phyloP scores from a whole-genome alignment of 83 land plant species.

The Picea abies region DNA sequence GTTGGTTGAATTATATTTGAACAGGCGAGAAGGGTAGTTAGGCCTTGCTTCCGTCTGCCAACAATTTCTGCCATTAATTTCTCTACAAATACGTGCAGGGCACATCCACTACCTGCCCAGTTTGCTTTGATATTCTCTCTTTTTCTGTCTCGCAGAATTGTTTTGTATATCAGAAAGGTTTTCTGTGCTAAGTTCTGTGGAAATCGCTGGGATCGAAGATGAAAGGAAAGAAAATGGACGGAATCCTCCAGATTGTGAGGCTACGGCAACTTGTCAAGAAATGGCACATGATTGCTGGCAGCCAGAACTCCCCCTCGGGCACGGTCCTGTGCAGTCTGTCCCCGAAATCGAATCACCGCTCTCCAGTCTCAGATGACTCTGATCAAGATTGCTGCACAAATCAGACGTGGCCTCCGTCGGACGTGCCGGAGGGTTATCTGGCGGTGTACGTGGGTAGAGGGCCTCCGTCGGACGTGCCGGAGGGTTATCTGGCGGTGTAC shows the following conservation, averaged over 20 bases:
- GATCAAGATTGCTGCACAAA: not conserved
- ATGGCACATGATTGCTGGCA: not conserved
- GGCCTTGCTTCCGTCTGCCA: too few species aligned
- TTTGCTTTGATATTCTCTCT: too few species aligned
- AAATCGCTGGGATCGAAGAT: not conserved
- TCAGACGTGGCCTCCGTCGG: not conserved
- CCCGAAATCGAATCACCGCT: not conserved
- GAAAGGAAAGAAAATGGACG: not conserved
- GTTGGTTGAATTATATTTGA: too few species aligned
- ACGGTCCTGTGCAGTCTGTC: not conserved
- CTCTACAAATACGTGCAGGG: too few species aligned
- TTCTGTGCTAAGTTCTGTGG: too few species aligned
- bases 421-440: constrained; percentile 15
- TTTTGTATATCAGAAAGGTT: too few species aligned
- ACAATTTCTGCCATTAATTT: too few species aligned
- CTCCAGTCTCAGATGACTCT: not conserved
- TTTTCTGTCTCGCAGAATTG: too few species aligned
- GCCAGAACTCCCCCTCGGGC: not conserved
- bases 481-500: too few species aligned
- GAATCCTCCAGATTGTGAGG: constrained; percentile 7
- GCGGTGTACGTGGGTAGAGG: constrained; percentile 26
- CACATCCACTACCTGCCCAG: too few species aligned
- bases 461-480: too few species aligned
- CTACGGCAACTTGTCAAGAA: constrained; percentile 14
- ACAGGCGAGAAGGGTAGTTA: too few species aligned